A percentile compares a stretch with the other conserved stretches of the same genome.
Evolutionary conservation across 768 basidiomycete genomes (phyloP).

Genomic region (Psilocybe sp.): DNA sequence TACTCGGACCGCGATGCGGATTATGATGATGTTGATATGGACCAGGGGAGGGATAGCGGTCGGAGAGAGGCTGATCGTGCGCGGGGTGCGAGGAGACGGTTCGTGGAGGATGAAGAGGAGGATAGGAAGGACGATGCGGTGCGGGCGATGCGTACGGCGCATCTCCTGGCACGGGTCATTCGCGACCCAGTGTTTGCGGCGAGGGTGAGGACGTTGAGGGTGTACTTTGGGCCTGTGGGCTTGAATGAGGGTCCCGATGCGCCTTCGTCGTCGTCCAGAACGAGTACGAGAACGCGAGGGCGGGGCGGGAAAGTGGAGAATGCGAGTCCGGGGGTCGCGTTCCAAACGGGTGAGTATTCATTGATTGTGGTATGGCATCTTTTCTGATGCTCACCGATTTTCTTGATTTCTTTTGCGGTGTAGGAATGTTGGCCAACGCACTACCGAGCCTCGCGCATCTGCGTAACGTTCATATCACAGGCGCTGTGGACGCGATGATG

Average conservation of each 20-base stretch:
- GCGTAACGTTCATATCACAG: constrained; percentile 59
- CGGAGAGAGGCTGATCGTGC: constrained; percentile 15
- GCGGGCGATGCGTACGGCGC: constrained; percentile 65
- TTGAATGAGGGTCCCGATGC: too few species aligned
- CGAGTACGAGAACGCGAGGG: constrained; percentile 30
- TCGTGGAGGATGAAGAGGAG: constrained; percentile 12
- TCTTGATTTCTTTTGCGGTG: not conserved
- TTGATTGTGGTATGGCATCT: not conserved
- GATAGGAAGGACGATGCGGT: constrained; percentile 40
- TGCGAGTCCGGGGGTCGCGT: constrained; percentile 37
- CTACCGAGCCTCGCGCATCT: constrained; percentile 61
- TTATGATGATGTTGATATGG: too few species aligned
- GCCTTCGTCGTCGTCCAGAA: too few species aligned
- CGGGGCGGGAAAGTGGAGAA: constrained; percentile 39
- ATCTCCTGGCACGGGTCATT: constrained; percentile 67
- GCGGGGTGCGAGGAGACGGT: constrained; percentile 13
- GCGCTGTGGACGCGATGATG: constrained; percentile 48
- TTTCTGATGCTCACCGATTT: not conserved
- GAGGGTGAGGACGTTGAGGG: constrained; percentile 53
- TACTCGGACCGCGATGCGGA: too few species aligned
- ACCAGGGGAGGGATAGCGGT: constrained; percentile 10
- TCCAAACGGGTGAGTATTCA: constrained; percentile 52
- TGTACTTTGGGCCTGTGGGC: constrained; percentile 30
- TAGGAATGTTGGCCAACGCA: constrained; percentile 70
- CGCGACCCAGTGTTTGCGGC: constrained; percentile 57